These are phyloP conservation scores for Pichia cephalocereana DNA, from an alignment of 805 yeast genomes.

Conservation along the genomic window DNA sequence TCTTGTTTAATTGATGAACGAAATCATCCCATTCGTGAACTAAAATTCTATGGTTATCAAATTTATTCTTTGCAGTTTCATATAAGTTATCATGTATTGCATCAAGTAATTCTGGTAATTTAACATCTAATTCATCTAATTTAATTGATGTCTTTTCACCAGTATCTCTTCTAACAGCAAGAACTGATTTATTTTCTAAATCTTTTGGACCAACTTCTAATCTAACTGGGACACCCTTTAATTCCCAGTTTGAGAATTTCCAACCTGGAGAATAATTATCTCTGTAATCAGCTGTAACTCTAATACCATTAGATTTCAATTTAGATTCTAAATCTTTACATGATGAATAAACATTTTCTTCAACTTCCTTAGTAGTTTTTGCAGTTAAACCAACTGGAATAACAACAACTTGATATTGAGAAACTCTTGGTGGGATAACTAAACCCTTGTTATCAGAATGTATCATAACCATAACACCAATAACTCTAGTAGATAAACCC, in stretches of 20 bases:
- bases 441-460: conserved; percentile 98
- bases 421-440: conserved; percentile 95
- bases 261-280: conserved; percentile 96
- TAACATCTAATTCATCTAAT: conserved; percentile 53
- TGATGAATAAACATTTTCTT: conserved; percentile 57
- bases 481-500: conserved; percentile 97
- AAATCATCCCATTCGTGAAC: conserved; percentile 88
- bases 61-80: conserved; percentile 69
- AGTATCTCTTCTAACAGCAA: conserved; percentile 90
- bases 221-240: conserved; percentile 91
- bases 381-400: conserved; percentile 93
- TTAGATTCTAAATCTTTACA: conserved; percentile 60
- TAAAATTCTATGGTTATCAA: conserved; percentile 72
- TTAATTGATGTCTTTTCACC: conserved; percentile 64
- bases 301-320: conserved; percentile 53
- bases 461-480: conserved; percentile 99
- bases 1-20: conserved; percentile 83
- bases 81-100: conserved; percentile 70
- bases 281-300: conserved; percentile 81
- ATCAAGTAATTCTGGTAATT: conserved; percentile 71
- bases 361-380: conserved; percentile 72
- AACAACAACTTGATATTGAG: conserved; percentile 85
- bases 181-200: conserved; percentile 64
- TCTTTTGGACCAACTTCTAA: conserved; percentile 97
- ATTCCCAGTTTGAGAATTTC: conserved; percentile 97